phyloP scores from a whole-genome alignment of 164 flowering plant species.

The Aristolochia fimbriata region DNA sequence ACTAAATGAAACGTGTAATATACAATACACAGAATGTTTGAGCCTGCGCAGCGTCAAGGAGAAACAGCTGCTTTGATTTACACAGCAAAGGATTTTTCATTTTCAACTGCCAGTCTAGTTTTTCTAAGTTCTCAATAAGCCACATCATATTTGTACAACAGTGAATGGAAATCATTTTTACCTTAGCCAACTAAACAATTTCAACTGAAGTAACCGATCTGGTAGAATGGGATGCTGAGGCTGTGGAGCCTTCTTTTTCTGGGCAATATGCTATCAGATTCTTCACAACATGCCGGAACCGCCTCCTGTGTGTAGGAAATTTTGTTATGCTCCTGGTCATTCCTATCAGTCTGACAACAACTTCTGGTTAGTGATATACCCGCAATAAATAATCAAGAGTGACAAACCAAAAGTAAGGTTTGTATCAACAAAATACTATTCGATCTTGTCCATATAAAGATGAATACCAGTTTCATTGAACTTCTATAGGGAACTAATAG shows the following conservation, averaged over 20 bases:
- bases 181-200: slow-evolving; percentile 10
- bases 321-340: slow-evolving; percentile 55
- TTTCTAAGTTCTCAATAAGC: not conserved
- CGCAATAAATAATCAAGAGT: no score
- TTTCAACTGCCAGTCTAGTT: not conserved
- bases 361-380: not conserved
- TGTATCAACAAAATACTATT: no score
- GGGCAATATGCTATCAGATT: slow-evolving; percentile 24
- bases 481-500: no score
- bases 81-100: not conserved
- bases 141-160: not conserved
- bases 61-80: not conserved
- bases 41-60: no score
- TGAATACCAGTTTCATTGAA: no score
- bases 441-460: no score
- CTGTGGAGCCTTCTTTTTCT: slow-evolving; percentile 19
- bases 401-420: no score
- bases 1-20: no score
- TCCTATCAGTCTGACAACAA: slow-evolving; percentile 60
- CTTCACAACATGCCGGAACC: slow-evolving; percentile 55
- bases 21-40: no score
- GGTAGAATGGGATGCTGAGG: slow-evolving; percentile 14
- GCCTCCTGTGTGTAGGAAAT: slow-evolving; percentile 78
- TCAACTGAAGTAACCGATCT: slow-evolving; percentile 20
- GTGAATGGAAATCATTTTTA: not conserved